phyloP scores from a whole-genome alignment of 2,329 filamentous ascomycete species.

The Alternaria triticina region DNA sequence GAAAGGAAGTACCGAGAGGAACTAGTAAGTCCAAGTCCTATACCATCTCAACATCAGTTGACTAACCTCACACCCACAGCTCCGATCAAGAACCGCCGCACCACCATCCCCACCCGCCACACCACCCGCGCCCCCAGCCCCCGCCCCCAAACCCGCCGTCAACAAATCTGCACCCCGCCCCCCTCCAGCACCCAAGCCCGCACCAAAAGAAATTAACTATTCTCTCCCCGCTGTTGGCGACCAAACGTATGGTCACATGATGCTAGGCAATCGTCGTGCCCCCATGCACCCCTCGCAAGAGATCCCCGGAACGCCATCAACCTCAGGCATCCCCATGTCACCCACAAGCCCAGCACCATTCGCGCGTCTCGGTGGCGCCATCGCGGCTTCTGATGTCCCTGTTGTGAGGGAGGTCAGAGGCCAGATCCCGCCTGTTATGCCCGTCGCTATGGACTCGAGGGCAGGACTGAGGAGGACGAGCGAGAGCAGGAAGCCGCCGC shows the following conservation, averaged over 20 bases:
- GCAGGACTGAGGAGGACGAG: constrained; percentile 1
- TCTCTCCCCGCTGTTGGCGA: constrained; percentile 20
- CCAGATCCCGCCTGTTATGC: constrained; percentile 1
- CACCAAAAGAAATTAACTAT: constrained; percentile 19
- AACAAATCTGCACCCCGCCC: constrained; percentile 7
- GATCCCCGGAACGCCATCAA: constrained; percentile 9
- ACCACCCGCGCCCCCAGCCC: constrained; percentile 5
- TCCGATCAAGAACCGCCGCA: constrained; percentile 1
- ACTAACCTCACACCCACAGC: constrained; percentile 8
- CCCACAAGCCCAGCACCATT: constrained; percentile 14
- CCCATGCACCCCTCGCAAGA: constrained; percentile 34
- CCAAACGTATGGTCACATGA: constrained; percentile 28
- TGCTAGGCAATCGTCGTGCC: constrained; percentile 25
- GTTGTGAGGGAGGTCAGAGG: constrained; percentile 13
- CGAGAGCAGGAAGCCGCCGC: background rate
- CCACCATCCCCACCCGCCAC: constrained; percentile 11
- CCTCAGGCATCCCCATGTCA: constrained; percentile 6
- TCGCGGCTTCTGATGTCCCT: constrained; percentile 10
- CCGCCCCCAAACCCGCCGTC: constrained; percentile 5
- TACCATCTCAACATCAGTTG: background rate
- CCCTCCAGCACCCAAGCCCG: constrained; percentile 11
- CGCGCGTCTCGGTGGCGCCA: background rate
- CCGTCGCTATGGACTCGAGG: constrained; percentile 1
- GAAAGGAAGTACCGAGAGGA: constrained; percentile 6
- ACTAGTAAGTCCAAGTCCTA: constrained; percentile 1